Evolutionary conservation across 2,329 filamentous ascomycete genomes (phyloP).

Genomic region (Ophiostoma novo-ulmi): DNA sequence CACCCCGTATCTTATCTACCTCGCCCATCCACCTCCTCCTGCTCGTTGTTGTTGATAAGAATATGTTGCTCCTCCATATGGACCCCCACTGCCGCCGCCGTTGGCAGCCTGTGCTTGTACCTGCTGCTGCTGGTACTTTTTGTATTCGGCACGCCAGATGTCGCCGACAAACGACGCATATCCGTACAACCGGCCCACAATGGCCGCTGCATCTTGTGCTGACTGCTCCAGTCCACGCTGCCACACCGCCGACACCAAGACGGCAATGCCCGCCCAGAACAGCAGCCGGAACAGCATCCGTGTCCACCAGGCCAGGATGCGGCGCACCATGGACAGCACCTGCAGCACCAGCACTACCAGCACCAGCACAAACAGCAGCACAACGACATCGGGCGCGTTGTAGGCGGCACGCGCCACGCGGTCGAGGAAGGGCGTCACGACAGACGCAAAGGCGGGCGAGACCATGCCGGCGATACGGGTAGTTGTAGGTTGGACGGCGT

Average conservation of each 20-base stretch:
- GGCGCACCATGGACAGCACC: conserved; percentile 63
- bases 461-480: conserved; percentile 34
- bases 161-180: conserved; percentile 47
- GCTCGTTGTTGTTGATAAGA: conserved; percentile 15
- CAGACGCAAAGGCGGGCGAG: conserved; percentile 34
- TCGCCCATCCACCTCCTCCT: not conserved
- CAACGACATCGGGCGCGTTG: conserved; percentile 41
- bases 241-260: conserved; percentile 53
- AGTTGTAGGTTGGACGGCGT: conserved; percentile 39
- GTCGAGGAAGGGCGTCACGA: conserved; percentile 42
- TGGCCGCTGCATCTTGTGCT: conserved; percentile 50
- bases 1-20: not conserved
- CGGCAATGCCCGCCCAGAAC: conserved; percentile 58
- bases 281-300: conserved; percentile 57
- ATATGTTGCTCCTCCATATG: not conserved
- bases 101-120: conserved; percentile 31
- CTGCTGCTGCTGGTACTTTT: conserved; percentile 50
- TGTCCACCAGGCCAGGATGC: conserved; percentile 72
- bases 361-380: conserved; percentile 46
- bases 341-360: conserved; percentile 58
- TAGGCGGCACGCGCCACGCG: conserved; percentile 36
- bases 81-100: conserved; percentile 3
- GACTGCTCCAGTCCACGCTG: conserved; percentile 63
- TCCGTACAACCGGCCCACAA: conserved; percentile 42
- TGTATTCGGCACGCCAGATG: conserved; percentile 55